phyloP scores from a whole-genome alignment of 2,329 filamentous ascomycete species.

The Apiospora sp. region DNA sequence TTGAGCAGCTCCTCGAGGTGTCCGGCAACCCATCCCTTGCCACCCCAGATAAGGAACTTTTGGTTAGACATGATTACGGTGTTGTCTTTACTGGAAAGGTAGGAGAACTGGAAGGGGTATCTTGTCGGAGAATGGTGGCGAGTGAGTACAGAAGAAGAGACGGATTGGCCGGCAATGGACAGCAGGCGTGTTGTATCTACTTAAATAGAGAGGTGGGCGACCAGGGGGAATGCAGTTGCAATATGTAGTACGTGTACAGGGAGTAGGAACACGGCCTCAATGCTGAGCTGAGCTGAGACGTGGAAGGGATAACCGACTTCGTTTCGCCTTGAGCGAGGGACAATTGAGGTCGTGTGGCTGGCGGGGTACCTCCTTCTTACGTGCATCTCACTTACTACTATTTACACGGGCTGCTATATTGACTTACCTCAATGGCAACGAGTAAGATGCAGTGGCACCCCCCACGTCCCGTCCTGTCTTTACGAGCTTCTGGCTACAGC shows the following conservation, averaged over 20 bases:
- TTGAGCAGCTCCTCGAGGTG: slow-evolving; percentile 67
- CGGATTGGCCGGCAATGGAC: not conserved
- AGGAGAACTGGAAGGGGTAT: not conserved
- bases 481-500: not conserved
- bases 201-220: slow-evolving; percentile 21
- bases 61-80: slow-evolving; percentile 14
- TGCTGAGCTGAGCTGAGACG: slow-evolving; percentile 6
- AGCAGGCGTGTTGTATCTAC: not conserved
- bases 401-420: not conserved
- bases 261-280: slow-evolving; percentile 7
- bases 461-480: not conserved
- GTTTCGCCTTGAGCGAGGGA: not conserved
- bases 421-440: not conserved
- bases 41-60: slow-evolving; percentile 47
- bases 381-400: not conserved
- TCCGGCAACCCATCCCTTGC: slow-evolving; percentile 58
- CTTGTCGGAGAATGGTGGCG: not conserved
- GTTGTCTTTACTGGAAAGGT: not conserved
- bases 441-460: not conserved
- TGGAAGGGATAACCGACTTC: slow-evolving; percentile 14
- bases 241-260: slow-evolving; percentile 1
- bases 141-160: not conserved
- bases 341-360: slow-evolving; percentile 7
- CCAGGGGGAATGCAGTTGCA: slow-evolving; percentile 16
- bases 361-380: slow-evolving; percentile 15